phyloP scores from a whole-genome alignment of 495 filamentous ascomycete species.

The Xylaria sp. region DNA sequence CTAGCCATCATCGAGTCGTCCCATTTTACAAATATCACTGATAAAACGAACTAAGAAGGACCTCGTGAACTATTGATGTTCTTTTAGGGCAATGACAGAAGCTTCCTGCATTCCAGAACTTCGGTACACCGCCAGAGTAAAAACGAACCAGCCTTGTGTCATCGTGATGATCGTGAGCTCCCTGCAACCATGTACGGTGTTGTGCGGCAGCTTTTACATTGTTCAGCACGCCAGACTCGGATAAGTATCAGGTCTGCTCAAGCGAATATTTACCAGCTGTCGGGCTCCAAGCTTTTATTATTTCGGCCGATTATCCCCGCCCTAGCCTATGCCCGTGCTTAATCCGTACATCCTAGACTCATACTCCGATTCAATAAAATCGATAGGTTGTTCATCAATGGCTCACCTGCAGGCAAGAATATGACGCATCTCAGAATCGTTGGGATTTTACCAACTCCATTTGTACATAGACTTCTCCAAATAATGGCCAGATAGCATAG shows the following conservation, averaged over 20 bases:
- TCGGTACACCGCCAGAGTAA: constrained; percentile 1
- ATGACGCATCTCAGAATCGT: neutral
- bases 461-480: constrained; percentile 1
- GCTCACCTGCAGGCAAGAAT: neutral
- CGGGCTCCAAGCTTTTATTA: neutral
- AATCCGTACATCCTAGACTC: neutral
- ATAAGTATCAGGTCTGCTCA: neutral
- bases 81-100: neutral
- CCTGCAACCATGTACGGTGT: constrained; percentile 1
- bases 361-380: neutral
- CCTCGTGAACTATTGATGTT: neutral
- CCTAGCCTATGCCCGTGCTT: neutral
- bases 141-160: constrained; percentile 5
- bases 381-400: neutral
- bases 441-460: neutral
- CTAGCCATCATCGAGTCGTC: neutral
- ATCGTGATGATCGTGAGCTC: neutral
- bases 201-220: constrained; percentile 8
- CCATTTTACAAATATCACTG: neutral
- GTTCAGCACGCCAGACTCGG: neutral
- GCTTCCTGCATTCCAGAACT: neutral
- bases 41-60: neutral
- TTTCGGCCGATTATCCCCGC: neutral
- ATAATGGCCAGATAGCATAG: neutral
- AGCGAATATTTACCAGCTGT: neutral